A percentile compares a stretch with the other conserved stretches of the same genome.
Evolutionary conservation across 1,284 basidiomycete species (phyloP).

Genomic region (Cryptococcus sp.): DNA sequence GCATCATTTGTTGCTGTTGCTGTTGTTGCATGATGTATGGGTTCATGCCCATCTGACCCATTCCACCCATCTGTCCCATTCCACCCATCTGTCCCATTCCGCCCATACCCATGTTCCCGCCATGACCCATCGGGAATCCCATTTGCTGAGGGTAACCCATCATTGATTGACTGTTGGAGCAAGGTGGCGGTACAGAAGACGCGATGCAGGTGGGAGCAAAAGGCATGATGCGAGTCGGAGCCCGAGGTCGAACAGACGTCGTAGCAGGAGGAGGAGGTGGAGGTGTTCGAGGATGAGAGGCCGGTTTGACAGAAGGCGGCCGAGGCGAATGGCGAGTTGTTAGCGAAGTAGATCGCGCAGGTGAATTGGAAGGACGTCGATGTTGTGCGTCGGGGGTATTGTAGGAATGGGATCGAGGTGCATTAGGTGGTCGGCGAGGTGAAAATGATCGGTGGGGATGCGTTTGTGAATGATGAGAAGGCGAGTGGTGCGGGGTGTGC

Average conservation of each 20-base stretch:
- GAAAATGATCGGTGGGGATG: constrained; percentile 2
- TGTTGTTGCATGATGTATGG: constrained; percentile 14
- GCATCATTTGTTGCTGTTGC: constrained; percentile 3
- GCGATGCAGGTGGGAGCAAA: too few relatives aligned
- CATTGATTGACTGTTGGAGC: background rate
- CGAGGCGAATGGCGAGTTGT: constrained; percentile 1
- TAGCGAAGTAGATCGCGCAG: constrained; percentile 1
- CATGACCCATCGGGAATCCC: constrained; percentile 3
- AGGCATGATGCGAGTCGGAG: too few relatives aligned
- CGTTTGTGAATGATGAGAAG: background rate
- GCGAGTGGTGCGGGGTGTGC: background rate
- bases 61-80: background rate
- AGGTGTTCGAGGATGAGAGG: background rate
- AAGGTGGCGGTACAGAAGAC: background rate
- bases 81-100: background rate
- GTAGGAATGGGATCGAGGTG: background rate
- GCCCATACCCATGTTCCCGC: background rate
- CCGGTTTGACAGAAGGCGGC: constrained; percentile 2
- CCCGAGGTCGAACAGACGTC: too few relatives aligned
- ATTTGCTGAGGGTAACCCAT: constrained; percentile 18
- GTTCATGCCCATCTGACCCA: constrained; percentile 5
- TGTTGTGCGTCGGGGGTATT: background rate
- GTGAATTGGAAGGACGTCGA: background rate
- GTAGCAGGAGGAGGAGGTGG: background rate
- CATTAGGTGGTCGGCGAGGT: background rate